Base-by-base conservation (phyloP, 2,329 filamentous ascomycete genomes). In the Biscogniauxia mediterranea region DNA sequence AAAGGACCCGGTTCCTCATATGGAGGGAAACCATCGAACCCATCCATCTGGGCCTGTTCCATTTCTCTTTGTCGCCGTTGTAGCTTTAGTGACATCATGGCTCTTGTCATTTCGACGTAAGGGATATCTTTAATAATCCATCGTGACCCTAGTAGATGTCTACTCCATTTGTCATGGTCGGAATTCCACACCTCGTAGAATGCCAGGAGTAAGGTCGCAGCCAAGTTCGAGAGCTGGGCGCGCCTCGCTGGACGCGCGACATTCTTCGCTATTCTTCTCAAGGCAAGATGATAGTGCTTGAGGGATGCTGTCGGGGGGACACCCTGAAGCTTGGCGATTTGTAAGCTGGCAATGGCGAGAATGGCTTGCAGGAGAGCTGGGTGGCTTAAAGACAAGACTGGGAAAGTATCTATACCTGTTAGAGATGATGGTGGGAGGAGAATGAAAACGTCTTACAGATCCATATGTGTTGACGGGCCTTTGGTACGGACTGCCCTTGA, bases 181-280 rank as follows among this genome's bases (percentile, higher is more conserved):
- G 93, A 94, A 42, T 90, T 90, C 88, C 94, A 95, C 19, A 97
- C 91, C 74, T 98, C 95, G 70, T 96, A 98, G 74, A 93, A 98
- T 0, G 89, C 92, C 7, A 99, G 82, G 7, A 98, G 79, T 42
- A 97, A 80, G 0, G 92, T 93, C 1, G 93, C 93, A 7, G 93
- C 94, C n/a, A 98, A 79, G 0, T 93, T 97, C 1, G 91, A 87
- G 8, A 92, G 85, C 59, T 92, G 87, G 8, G 88, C 87, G 57
- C 93, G 86, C 68, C 88, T 87, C 53, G 81, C 82, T 0, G 87
- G 81, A 25, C 90, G 84, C 54, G 86, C 85, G 26, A 98, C 89
- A 54, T 90, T 90, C 67, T 86, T 88, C 6, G 91, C 89, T 17
- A 97, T 84, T 50, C 91, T 82, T 64, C 93, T 88, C 54, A 97